Base-by-base conservation (phyloP, 768 basidiomycete species). In the Termitomyces sp. region DNA sequence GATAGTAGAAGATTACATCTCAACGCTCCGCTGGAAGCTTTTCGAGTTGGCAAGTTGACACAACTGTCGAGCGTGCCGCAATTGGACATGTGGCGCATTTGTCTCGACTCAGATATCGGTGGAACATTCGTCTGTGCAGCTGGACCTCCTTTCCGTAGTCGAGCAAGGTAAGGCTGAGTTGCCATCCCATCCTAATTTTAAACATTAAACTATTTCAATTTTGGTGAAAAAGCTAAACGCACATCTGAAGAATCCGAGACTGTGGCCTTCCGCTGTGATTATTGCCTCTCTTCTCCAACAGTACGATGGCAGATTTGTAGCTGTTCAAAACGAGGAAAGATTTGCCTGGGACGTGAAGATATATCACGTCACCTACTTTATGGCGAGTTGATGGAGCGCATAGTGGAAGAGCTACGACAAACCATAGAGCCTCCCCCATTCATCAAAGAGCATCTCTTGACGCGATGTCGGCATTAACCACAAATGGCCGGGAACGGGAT, bases 191-290 rank as follows among this genome's bases (percentile, higher is more conserved):
- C 50, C 50, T 38, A 1, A 6, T 36, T 36, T 3, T 4, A 36
- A 26, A 51, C 16, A 24, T 24, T 18, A 4, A 1, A 24, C 24
- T 24, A 8, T 50, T 50, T 24, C 14, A 16, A 22, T 18, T 32
- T 51, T 43, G 50, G 50, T 0, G 20, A 56, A 13, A 22, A 32
- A 48, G 26, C 13, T 36, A 13, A 49, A 46, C 54, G 20, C 40
- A 63, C 63, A 61, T 28, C 24, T 61, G 52, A 20, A 47, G 50
- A 3, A 63, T 9, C 10, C 28, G 45, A 47, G 58, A 56, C 2
- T 26, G 30, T 16, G 62, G 60, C n/a, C 64, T 45, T 18, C 43
- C 60, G n/a, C 60, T 59, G 47, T 65, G 62, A 18, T 54, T 63
- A 0, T 14, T 26, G 24, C 63, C 48, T 8, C 62, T 45, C 22